These are phyloP conservation scores for Chaetomium sp. DNA, from an alignment of 2,329 filamentous ascomycete species.

Conservation along the genomic window DNA sequence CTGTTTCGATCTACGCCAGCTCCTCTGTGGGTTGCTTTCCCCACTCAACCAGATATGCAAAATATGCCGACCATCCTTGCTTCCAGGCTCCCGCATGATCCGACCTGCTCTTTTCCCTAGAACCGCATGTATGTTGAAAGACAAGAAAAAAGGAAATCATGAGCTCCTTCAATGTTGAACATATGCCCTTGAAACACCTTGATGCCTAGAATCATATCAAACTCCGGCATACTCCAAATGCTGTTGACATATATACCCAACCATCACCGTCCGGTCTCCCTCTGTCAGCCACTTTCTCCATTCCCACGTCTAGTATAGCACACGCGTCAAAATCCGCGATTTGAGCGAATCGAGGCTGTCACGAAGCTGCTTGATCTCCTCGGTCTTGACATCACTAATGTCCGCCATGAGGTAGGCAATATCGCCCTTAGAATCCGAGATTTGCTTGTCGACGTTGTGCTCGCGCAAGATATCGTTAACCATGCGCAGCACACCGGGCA, in stretches of 20 bases:
- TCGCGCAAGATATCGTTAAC: constrained; percentile 92
- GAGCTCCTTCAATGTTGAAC: constrained; percentile 18
- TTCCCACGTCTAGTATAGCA: constrained; percentile 30
- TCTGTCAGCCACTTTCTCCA: background rate
- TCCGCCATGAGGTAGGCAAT: constrained; percentile 97
- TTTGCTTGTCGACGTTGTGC: constrained; percentile 99
- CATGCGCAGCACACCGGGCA: constrained; percentile 87
- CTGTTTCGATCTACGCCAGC: too few species aligned
- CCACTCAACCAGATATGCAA: background rate
- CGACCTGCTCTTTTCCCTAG: too few species aligned
- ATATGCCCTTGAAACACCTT: background rate
- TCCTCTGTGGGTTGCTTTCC: too few species aligned
- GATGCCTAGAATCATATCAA: background rate
- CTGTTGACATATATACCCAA: background rate
- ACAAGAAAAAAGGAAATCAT: background rate
- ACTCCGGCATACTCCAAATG: too few species aligned
- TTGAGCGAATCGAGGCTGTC: constrained; percentile 73
- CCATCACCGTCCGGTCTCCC: background rate
- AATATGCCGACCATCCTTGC: background rate
- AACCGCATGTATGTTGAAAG: constrained; percentile 3
- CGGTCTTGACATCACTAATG: constrained; percentile 75
- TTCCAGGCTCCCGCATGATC: too few species aligned
- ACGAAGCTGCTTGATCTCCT: constrained; percentile 79
- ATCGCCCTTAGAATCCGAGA: constrained; percentile 91
- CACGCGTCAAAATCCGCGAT: constrained; percentile 40